phyloP scores from a whole-genome alignment of 768 basidiomycete species.

The Agaricus sinodeliciosus region DNA sequence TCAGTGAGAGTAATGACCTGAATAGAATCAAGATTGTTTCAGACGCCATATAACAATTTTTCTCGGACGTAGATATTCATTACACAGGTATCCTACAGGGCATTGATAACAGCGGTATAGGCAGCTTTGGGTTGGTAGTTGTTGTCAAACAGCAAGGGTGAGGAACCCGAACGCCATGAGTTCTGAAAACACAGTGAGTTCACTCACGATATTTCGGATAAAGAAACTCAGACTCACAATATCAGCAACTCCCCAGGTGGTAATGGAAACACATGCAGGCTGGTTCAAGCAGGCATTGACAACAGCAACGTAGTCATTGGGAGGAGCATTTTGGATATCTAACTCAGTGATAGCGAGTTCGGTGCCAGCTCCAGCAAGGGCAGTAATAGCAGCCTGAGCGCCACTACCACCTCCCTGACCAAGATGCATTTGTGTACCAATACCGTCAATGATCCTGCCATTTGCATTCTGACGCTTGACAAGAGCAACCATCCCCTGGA shows the following conservation, averaged over 20 bases:
- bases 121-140: constrained; percentile 22
- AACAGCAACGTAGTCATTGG: constrained; percentile 38
- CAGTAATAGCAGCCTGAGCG: constrained; percentile 34
- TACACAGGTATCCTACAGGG: not conserved
- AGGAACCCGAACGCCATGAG: constrained; percentile 19
- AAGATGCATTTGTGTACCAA: constrained; percentile 47
- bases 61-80: not conserved
- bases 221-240: constrained; percentile 21
- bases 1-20: too few relatives aligned
- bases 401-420: constrained; percentile 20
- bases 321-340: constrained; percentile 30
- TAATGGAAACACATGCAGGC: constrained; percentile 38
- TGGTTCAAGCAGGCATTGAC: constrained; percentile 40
- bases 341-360: constrained; percentile 47
- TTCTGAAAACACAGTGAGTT: constrained; percentile 13
- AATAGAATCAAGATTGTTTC: not conserved
- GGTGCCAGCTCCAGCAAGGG: constrained; percentile 36
- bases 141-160: constrained; percentile 22
- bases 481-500: constrained; percentile 31
- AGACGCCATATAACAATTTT: not conserved
- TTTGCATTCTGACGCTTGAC: constrained; percentile 33
- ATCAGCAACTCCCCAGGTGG: constrained; percentile 45
- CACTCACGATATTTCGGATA: not conserved
- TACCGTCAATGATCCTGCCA: constrained; percentile 38
- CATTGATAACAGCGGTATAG: constrained; percentile 19